Evolutionary conservation across 2,329 filamentous ascomycete species (phyloP).

Genomic region (Gaeumannomyces sp.): DNA sequence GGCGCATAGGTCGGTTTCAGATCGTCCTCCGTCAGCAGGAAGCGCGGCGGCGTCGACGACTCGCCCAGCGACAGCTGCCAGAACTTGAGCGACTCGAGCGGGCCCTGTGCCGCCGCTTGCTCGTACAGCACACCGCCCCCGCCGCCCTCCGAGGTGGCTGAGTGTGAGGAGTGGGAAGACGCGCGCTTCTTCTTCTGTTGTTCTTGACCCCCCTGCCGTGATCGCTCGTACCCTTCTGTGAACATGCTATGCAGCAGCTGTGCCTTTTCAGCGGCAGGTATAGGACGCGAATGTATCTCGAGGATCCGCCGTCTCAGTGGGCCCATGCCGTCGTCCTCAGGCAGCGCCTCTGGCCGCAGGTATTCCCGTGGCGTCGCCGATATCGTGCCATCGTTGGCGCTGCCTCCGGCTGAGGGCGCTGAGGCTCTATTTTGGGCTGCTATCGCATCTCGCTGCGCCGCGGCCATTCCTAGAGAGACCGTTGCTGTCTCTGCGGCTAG

Average conservation of each 20-base stretch:
- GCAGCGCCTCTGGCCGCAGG: slow-evolving; percentile 38
- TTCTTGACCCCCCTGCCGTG: slow-evolving; percentile 22
- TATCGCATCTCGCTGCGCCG: neutral
- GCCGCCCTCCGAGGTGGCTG: neutral
- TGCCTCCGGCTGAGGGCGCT: neutral
- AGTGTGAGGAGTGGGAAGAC: slow-evolving; percentile 7
- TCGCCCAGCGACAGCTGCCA: slow-evolving; percentile 47
- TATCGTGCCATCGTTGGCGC: slow-evolving; percentile 4
- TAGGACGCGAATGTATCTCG: slow-evolving; percentile 56
- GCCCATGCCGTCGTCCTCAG: slow-evolving; percentile 76
- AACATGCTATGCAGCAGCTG: slow-evolving; percentile 64
- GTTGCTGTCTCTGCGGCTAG: too few species aligned
- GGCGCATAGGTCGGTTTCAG: slow-evolving; percentile 62
- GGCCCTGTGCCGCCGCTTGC: slow-evolving; percentile 29
- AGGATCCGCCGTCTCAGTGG: slow-evolving; percentile 61
- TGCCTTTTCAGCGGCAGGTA: slow-evolving; percentile 60
- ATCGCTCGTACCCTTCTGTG: slow-evolving; percentile 58
- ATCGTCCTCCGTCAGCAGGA: slow-evolving; percentile 53
- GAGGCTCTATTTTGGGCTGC: neutral
- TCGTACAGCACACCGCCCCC: slow-evolving; percentile 24
- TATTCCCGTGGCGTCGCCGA: slow-evolving; percentile 9
- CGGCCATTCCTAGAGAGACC: neutral
- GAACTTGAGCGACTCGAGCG: slow-evolving; percentile 50
- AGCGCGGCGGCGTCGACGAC: slow-evolving; percentile 32
- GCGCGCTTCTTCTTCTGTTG: neutral